A percentile compares a stretch with the other conserved stretches of the same genome.
Evolutionary conservation across 2,329 filamentous ascomycete genomes (phyloP).

Genomic region (Hymenoscyphus fructigenus): DNA sequence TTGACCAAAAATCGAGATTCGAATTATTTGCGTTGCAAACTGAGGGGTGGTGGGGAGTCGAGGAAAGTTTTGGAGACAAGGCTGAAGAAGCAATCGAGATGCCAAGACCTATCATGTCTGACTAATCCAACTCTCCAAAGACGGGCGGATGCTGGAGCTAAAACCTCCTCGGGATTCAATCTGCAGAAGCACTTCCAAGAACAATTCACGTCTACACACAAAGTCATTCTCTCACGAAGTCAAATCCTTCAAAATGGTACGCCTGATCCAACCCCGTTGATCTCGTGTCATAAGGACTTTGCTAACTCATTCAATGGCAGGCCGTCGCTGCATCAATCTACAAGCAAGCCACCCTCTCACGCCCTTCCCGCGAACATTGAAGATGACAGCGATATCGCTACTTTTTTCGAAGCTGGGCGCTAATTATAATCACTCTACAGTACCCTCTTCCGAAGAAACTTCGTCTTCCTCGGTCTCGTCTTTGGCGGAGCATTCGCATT

Average conservation of each 20-base stretch:
- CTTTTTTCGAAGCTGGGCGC: constrained; percentile 6
- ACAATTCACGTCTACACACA: not conserved
- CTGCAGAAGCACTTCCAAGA: constrained; percentile 1
- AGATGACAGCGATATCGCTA: not conserved
- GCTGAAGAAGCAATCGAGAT: constrained; percentile 9
- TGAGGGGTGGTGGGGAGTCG: not conserved
- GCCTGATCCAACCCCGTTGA: constrained; percentile 1
- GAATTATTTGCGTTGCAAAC: not conserved
- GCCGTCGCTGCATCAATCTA: constrained; percentile 32
- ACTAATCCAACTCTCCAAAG: not conserved
- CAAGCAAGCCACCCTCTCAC: constrained; percentile 34
- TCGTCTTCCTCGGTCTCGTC: constrained; percentile 80
- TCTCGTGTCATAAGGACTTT: not conserved
- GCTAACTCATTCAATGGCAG: constrained; percentile 34
- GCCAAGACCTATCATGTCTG: not conserved
- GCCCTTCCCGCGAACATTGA: not conserved
- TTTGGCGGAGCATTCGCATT: constrained; percentile 87
- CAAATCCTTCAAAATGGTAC: constrained; percentile 35
- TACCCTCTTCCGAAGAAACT: constrained; percentile 82
- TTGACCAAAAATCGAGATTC: not conserved
- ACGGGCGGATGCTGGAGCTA: constrained; percentile 9
- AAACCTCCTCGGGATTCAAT: constrained; percentile 14
- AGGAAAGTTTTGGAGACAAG: constrained; percentile 2
- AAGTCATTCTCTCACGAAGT: constrained; percentile 14
- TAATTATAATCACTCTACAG: constrained; percentile 47